Base-by-base conservation (phyloP, 139 green algal genomes). In the Chlamydomonas sp. region DNA sequence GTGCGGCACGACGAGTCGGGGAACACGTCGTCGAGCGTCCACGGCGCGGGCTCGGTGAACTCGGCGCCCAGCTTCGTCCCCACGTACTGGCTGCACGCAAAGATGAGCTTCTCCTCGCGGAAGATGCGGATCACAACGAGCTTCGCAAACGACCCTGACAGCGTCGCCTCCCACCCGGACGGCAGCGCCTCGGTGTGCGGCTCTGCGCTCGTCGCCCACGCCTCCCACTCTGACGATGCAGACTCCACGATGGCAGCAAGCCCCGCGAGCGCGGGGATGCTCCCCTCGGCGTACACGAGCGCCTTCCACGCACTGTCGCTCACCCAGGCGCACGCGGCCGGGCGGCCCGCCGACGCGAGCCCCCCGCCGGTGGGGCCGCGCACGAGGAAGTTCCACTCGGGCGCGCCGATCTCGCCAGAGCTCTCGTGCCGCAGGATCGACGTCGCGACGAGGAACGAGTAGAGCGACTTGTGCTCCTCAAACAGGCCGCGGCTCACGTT, bases 381-480 rank as follows among this genome's bases (percentile, higher is more conserved):
- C 30, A 94, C 75, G 5, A 95, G 65, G 80, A 91, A 92, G 73
- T 78, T 87, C 90, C 90, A 96, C 69, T 95, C 88, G 1, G 61
- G 57, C 2, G 74, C 48, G 13, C 37, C 58, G 37, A 94, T 88
- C 64, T 84, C 73, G 3, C 80, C 80, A 2, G 50, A 63, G 3
- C 49, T 79, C 1, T 8, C 30, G 30, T 87, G 78, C 0, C 80
- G 73, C 59, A 87, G 68, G 33, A 91, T 83, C 24, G 76, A 78
- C n/a, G 82, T 83, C 57, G 70, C 20, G 36, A 90, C 76, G 58
- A 91, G 77, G 76, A 92, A 90, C 31, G 73, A 76, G 77, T 88
- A 94, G 29, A 92, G 74, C 5, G 83, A 64, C 79, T 94, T 92
- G 82, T 94, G 88, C 72, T 89, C 80, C 78, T 89, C 88, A 77